Evolutionary conservation across 495 filamentous ascomycete genomes (phyloP).

Genomic region (Neurospora tetraspora): DNA sequence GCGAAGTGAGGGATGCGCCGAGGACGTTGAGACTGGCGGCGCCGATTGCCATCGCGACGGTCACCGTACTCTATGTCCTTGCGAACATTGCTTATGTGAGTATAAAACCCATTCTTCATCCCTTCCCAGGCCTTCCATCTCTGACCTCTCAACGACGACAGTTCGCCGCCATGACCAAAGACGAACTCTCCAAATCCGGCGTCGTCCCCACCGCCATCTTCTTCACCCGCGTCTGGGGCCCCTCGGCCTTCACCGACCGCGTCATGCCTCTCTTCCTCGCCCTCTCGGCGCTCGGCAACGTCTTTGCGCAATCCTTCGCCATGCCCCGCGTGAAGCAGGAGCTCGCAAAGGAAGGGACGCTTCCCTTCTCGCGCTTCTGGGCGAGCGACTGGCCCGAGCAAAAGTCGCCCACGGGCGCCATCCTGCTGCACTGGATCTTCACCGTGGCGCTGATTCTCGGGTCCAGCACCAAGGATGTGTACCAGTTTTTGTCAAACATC

Average conservation of each 20-base stretch:
- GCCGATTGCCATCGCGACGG: constrained; percentile 42
- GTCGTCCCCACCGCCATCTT: constrained; percentile 49
- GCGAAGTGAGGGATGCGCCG: constrained; percentile 47
- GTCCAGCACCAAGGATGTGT: constrained; percentile 11
- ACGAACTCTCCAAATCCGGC: constrained; percentile 41
- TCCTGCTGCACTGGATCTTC: constrained; percentile 54
- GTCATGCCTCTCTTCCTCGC: constrained; percentile 55
- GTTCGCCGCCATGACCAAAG: constrained; percentile 50
- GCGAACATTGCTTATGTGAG: constrained; percentile 43
- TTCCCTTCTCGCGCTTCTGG: constrained; percentile 47
- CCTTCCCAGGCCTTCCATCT: not conserved
- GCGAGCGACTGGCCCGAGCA: constrained; percentile 49
- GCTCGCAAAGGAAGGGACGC: constrained; percentile 48
- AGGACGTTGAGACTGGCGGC: constrained; percentile 50
- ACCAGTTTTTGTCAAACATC: constrained; percentile 20
- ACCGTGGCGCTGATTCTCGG: constrained; percentile 49
- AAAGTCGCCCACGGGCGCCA: constrained; percentile 47
- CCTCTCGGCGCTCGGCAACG: constrained; percentile 54
- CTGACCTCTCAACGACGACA: constrained; percentile 19
- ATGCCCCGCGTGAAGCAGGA: constrained; percentile 51
- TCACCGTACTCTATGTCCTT: constrained; percentile 51
- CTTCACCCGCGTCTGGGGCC: constrained; percentile 46
- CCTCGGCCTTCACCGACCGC: constrained; percentile 26
- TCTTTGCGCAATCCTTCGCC: constrained; percentile 53
- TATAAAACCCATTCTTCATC: not conserved